phyloP scores from a whole-genome alignment of 176 grass and related monocot species.

The Phoenix roebelenii region DNA sequence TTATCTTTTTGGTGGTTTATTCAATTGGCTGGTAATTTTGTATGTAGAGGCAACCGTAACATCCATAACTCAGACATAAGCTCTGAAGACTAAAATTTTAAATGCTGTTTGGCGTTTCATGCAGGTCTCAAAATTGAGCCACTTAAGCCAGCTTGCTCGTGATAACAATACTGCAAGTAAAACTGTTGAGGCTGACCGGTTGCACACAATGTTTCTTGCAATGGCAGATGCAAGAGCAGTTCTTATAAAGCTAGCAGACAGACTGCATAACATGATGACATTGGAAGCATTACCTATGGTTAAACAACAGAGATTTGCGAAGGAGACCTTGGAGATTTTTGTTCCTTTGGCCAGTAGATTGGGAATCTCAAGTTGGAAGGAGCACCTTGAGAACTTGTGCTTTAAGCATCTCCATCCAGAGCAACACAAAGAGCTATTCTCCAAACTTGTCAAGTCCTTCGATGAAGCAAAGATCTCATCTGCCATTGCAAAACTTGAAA shows the following conservation, averaged over 20 bases:
- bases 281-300: constrained; percentile 32
- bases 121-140: constrained; percentile 25
- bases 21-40: too few species aligned
- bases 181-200: constrained; percentile 17
- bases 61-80: too few species aligned
- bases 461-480: constrained; percentile 16
- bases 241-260: constrained; percentile 65
- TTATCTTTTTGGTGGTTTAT: too few species aligned
- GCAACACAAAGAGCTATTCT: constrained; percentile 34
- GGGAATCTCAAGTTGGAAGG: constrained; percentile 58
- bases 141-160: constrained; percentile 26
- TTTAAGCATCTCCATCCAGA: constrained; percentile 48
- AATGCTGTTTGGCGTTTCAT: background rate
- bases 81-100: too few species aligned
- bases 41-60: too few species aligned
- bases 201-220: constrained; percentile 29
- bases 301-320: constrained; percentile 53
- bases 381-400: constrained; percentile 49
- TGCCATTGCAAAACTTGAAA: constrained; percentile 6
- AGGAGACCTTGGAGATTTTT: constrained; percentile 61
- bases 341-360: constrained; percentile 55
- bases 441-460: constrained; percentile 7
- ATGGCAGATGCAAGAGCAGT: constrained; percentile 32
- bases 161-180: constrained; percentile 24
- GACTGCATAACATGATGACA: constrained; percentile 62